Percentiles rank a stretch among this genome's conserved stretches.
Conservation (phyloP, 768 basidiomycete genomes). For the Suillus bovinus region DNA sequence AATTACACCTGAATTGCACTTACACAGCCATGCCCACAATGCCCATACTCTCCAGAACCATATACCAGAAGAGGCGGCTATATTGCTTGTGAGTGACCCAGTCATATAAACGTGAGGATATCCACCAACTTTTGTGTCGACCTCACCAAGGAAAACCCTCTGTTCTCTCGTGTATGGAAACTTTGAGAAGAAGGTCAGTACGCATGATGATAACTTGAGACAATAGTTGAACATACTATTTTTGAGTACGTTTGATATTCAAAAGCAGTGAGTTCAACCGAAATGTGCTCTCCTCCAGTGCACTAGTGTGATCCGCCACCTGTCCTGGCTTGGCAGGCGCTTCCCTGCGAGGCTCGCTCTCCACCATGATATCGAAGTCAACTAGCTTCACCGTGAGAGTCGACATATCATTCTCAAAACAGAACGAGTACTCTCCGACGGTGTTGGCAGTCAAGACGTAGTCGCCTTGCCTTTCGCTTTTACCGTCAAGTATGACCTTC, state of each 20-base stretch:
- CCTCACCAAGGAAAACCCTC: conserved; percentile 90
- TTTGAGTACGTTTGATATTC: conserved; percentile 91
- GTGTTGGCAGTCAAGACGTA: conserved; percentile 94
- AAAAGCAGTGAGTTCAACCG: conserved; percentile 84
- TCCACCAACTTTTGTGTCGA: conserved; percentile 77
- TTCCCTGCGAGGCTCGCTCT: conserved; percentile 91
- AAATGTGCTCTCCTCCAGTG: conserved; percentile 95
- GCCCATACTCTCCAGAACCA: conserved; percentile 73
- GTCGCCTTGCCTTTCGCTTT: conserved; percentile 92
- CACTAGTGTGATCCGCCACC: conserved; percentile 89
- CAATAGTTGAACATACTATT: conserved; percentile 64
- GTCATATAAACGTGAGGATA: background rate
- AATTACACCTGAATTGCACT: conserved; percentile 32
- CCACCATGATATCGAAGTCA: conserved; percentile 97
- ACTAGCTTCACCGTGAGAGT: conserved; percentile 93
- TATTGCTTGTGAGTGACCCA: conserved; percentile 4
- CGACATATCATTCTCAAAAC: conserved; percentile 98
- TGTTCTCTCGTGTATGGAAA: conserved; percentile 92
- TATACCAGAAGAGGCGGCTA: conserved; percentile 94
- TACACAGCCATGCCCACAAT: conserved; percentile 89
- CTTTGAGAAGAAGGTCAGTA: conserved; percentile 40
- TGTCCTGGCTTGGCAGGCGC: conserved; percentile 87
- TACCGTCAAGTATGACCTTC: conserved; percentile 83
- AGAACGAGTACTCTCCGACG: conserved; percentile 91
- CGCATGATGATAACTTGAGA: background rate